These are phyloP conservation scores for Populus hybrid DNA, from an alignment of 441 rosid genomes.

Conservation along the genomic window DNA sequence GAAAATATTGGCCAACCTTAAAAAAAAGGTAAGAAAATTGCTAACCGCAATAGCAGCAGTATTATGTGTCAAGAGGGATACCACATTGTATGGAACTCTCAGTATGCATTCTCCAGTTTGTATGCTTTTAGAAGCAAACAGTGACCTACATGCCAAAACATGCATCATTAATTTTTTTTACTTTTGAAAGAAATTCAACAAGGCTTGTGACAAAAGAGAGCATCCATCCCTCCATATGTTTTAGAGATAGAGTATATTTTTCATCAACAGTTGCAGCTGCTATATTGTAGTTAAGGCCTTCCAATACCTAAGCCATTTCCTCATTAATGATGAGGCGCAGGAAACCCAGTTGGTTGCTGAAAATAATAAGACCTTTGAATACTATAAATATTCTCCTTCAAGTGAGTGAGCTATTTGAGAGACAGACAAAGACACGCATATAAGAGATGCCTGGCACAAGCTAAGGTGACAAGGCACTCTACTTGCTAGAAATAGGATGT, in stretches of 20 bases:
- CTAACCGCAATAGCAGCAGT: neutral
- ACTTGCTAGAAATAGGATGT: neutral
- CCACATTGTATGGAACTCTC: conserved; percentile 65
- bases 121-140: conserved; percentile 58
- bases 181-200: neutral
- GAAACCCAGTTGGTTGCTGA: neutral
- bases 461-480: neutral
- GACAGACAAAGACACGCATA: neutral
- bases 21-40: neutral
- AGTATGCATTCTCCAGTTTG: conserved; percentile 61
- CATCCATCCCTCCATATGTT: neutral
- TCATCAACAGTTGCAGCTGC: neutral
- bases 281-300: neutral
- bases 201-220: neutral
- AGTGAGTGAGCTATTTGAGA: neutral
- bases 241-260: neutral
- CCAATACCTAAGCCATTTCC: neutral
- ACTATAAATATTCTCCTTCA: neutral
- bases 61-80: conserved; percentile 17
- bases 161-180: neutral
- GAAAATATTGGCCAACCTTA: conserved; percentile 4
- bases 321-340: neutral
- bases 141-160: conserved; percentile 40
- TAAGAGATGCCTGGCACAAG: neutral
- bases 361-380: neutral